Evolutionary conservation across 2,329 filamentous ascomycete species (phyloP).

Genomic region (Pleurostoma richardsiae): DNA sequence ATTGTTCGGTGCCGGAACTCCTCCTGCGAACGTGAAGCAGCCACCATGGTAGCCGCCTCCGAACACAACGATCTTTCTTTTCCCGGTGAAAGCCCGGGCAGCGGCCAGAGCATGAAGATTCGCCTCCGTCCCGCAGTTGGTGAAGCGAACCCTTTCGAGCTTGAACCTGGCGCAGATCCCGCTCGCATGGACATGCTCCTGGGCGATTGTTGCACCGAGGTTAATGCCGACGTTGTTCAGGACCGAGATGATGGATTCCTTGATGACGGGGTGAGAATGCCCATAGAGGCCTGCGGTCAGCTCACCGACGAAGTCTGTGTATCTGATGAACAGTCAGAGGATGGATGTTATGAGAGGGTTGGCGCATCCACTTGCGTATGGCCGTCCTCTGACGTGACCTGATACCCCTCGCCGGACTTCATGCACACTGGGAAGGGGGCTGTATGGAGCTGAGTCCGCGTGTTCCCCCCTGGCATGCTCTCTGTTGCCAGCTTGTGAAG

Average conservation of each 20-base stretch:
- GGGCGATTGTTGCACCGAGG: slow-evolving; percentile 44
- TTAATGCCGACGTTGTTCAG: slow-evolving; percentile 44
- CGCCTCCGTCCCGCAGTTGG: slow-evolving; percentile 63
- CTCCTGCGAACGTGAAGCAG: slow-evolving; percentile 27
- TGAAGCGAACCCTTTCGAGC: slow-evolving; percentile 54
- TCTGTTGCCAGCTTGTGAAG: background rate
- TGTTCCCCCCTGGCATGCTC: slow-evolving; percentile 21
- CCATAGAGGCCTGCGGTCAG: slow-evolving; percentile 63
- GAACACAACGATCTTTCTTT: slow-evolving; percentile 45
- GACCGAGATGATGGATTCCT: slow-evolving; percentile 37
- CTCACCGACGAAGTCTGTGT: slow-evolving; percentile 58
- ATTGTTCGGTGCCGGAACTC: slow-evolving; percentile 32
- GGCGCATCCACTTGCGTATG: slow-evolving; percentile 18
- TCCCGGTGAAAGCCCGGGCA: slow-evolving; percentile 40
- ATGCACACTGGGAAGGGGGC: slow-evolving; percentile 37
- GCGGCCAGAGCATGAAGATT: slow-evolving; percentile 54
- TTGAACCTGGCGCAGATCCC: slow-evolving; percentile 49
- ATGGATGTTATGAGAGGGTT: background rate
- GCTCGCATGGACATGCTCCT: slow-evolving; percentile 46
- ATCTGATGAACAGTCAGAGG: slow-evolving; percentile 22
- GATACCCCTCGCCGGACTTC: slow-evolving; percentile 26
- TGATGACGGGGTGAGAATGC: slow-evolving; percentile 54
- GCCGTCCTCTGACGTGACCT: slow-evolving; percentile 35
- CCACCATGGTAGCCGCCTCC: slow-evolving; percentile 47
- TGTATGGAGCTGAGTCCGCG: slow-evolving; percentile 22